Evolutionary conservation across 2,329 filamentous ascomycete species (phyloP).

Genomic region (Venturia effusa): DNA sequence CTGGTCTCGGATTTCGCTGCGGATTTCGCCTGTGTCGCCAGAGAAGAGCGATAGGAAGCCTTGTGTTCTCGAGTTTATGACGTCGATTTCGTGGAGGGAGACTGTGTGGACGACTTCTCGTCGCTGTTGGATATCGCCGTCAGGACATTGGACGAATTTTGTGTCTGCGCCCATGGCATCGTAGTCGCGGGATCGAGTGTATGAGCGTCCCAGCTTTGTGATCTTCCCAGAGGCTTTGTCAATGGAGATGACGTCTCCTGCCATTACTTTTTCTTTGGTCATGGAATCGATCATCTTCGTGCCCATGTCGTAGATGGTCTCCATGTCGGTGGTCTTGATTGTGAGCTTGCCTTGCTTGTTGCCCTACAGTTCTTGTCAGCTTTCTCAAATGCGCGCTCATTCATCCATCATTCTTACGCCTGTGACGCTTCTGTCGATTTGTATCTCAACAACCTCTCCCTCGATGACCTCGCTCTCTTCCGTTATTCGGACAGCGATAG

Average conservation of each 20-base stretch:
- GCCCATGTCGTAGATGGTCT: constrained; percentile 98
- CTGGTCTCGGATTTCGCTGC: constrained; percentile 93
- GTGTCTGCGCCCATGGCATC: constrained; percentile 98
- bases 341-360: constrained; percentile 99
- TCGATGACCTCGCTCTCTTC: constrained; percentile 99
- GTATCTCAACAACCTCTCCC: constrained; percentile 96
- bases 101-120: constrained; percentile 97
- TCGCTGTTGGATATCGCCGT: constrained; percentile 93
- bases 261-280: constrained; percentile 99
- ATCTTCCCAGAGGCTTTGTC: constrained; percentile 98
- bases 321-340: constrained; percentile 99
- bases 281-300: constrained; percentile 99
- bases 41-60: constrained; percentile 96
- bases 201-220: constrained; percentile 90
- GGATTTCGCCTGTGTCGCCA: constrained; percentile 94
- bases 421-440: constrained; percentile 93
- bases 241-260: constrained; percentile 95
- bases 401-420: constrained; percentile 43
- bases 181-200: constrained; percentile 91
- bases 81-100: constrained; percentile 94
- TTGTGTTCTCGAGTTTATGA: constrained; percentile 98
- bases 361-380: constrained; percentile 37
- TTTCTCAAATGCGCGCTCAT: background rate
- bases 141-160: constrained; percentile 94
- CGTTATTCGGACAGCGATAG: constrained; percentile 94